These are phyloP conservation scores for Erodium maritimum DNA, from an alignment of 345 rosid species.

Conservation along the genomic window DNA sequence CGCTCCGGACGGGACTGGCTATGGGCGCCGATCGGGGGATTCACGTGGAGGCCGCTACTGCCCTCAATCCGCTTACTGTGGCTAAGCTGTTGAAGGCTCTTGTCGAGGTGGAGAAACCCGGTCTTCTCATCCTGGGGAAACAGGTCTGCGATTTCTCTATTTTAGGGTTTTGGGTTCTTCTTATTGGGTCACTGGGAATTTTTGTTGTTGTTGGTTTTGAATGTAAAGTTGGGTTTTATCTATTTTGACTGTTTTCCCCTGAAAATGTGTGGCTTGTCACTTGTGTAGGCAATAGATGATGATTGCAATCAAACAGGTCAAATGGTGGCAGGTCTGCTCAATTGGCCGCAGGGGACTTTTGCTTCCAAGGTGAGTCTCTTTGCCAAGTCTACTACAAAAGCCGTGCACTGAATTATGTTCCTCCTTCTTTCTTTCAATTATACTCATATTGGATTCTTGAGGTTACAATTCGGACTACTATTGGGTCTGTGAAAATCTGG, in stretches of 20 bases:
- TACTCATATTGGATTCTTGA: not conserved
- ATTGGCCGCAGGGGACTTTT: slow-evolving; percentile 96
- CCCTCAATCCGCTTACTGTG: slow-evolving; percentile 50
- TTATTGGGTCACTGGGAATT: not conserved
- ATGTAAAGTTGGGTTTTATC: not conserved
- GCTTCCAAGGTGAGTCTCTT: slow-evolving; percentile 65
- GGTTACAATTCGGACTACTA: too few relatives aligned
- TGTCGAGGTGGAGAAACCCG: slow-evolving; percentile 70
- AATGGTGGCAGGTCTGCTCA: slow-evolving; percentile 87
- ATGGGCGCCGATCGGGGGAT: slow-evolving; percentile 95
- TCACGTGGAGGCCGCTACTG: slow-evolving; percentile 42
- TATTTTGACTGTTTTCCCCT: not conserved
- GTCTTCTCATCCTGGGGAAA: slow-evolving; percentile 66
- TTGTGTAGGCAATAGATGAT: slow-evolving; percentile 87
- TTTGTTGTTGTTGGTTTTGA: not conserved
- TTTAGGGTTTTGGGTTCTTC: not conserved
- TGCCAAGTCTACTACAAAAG: not conserved
- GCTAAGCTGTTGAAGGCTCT: slow-evolving; percentile 75
- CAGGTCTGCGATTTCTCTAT: slow-evolving; percentile 31
- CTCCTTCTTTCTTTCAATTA: not conserved
- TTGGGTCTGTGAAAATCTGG: too few relatives aligned
- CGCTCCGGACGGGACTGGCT: slow-evolving; percentile 84
- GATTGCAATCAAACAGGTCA: slow-evolving; percentile 98
- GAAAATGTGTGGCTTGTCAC: not conserved
- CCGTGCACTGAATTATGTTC: not conserved